Conservation (phyloP, 2,329 filamentous ascomycete genomes). For the Neofusicoccum sp. region DNA sequence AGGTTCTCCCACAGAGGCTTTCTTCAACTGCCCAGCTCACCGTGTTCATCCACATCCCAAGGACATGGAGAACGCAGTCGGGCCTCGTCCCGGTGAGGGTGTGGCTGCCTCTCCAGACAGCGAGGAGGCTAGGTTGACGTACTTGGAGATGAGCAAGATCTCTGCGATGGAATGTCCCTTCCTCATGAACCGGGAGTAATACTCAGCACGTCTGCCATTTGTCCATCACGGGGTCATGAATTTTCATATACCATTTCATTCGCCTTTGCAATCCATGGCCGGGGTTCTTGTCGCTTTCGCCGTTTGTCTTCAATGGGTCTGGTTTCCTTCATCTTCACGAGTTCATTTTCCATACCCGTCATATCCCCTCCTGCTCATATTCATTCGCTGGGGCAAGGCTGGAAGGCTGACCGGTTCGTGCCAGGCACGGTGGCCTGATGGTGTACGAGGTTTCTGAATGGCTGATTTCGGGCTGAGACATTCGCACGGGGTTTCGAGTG, state of each 20-base stretch:
- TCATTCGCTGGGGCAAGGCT: not conserved
- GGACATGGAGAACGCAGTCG: slow-evolving; percentile 31
- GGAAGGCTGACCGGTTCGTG: not conserved
- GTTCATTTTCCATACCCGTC: not conserved
- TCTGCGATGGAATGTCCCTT: slow-evolving; percentile 34
- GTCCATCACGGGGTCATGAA: not conserved
- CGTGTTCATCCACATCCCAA: slow-evolving; percentile 35
- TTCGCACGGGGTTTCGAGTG: not conserved
- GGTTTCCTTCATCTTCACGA: not conserved
- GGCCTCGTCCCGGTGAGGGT: slow-evolving; percentile 35
- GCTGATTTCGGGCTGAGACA: slow-evolving; percentile 5
- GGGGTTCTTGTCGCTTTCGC: not conserved
- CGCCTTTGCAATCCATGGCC: not conserved
- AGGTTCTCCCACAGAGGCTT: not conserved
- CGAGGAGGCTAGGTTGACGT: slow-evolving; percentile 34
- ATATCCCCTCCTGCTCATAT: not conserved
- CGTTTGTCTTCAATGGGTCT: not conserved
- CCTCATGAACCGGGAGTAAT: slow-evolving; percentile 38
- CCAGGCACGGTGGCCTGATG: not conserved
- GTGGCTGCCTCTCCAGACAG: slow-evolving; percentile 31
- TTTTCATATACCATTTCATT: not conserved
- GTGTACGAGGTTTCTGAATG: slow-evolving; percentile 3
- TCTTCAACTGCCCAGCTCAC: not conserved
- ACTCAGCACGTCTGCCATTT: not conserved
- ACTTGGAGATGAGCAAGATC: slow-evolving; percentile 38